Conservation (phyloP, 129 eudicot species). For the Ambrosia artemisiifolia region DNA sequence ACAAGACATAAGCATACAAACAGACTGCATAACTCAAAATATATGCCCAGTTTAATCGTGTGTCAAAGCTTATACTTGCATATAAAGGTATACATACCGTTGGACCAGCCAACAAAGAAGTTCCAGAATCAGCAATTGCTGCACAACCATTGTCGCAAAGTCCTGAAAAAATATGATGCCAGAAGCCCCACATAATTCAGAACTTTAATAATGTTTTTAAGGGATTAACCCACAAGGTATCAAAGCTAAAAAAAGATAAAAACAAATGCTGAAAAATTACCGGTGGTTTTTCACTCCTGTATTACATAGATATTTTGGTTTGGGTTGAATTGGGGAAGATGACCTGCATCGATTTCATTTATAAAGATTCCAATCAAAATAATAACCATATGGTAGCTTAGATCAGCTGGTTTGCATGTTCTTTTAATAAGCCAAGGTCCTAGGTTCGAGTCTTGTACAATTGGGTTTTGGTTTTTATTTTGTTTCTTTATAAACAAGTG, state of each 20-base stretch:
- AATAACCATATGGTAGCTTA: too few relatives aligned
- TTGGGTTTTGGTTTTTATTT: too few relatives aligned
- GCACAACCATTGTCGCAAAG: conserved; percentile 74
- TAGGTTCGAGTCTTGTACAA: too few relatives aligned
- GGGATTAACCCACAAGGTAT: background rate
- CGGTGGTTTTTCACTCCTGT: conserved; percentile 77
- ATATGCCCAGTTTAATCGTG: background rate
- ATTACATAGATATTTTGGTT: too few relatives aligned
- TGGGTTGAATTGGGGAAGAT: too few relatives aligned
- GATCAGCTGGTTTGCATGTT: too few relatives aligned
- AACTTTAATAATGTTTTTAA: background rate
- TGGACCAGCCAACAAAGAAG: conserved; percentile 95
- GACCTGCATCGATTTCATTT: too few relatives aligned
- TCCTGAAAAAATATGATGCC: conserved; percentile 45
- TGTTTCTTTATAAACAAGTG: too few relatives aligned
- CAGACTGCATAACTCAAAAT: background rate
- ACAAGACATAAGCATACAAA: too few relatives aligned
- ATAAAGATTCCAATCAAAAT: too few relatives aligned
- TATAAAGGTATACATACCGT: conserved; percentile 55
- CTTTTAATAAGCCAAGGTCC: too few relatives aligned
- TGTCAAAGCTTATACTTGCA: background rate
- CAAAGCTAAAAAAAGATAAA: background rate
- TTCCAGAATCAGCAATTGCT: conserved; percentile 99
- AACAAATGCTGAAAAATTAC: conserved; percentile 34
- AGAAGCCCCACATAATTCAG: conserved; percentile 1